phyloP scores from a whole-genome alignment of 2,329 filamentous ascomycete species.

The Ustilaginoidea virens region DNA sequence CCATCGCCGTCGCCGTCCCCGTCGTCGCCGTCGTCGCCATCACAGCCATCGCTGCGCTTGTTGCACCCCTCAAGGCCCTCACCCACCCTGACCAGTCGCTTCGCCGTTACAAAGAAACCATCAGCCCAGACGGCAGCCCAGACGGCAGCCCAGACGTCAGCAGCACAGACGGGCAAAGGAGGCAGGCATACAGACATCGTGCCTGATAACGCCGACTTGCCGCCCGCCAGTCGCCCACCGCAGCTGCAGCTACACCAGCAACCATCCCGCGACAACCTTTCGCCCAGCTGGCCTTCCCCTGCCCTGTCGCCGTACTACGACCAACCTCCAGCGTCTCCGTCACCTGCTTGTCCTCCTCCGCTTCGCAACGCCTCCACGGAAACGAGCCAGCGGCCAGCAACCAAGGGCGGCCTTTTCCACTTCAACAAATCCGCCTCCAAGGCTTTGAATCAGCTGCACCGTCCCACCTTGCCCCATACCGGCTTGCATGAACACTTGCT shows the following conservation, averaged over 20 bases:
- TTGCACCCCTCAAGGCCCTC: too few relatives aligned
- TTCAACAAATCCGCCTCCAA: conserved; percentile 31
- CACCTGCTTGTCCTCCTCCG: conserved; percentile 5
- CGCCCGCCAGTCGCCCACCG: conserved; percentile 6
- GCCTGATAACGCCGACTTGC: conserved; percentile 8
- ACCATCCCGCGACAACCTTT: conserved; percentile 9
- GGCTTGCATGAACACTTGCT: conserved; percentile 22
- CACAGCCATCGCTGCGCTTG: conserved; percentile 1
- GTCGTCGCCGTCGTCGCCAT: neutral
- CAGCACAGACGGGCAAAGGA: conserved; percentile 9
- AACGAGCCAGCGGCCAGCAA: conserved; percentile 14
- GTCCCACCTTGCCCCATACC: conserved; percentile 14
- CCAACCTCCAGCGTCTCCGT: conserved; percentile 1
- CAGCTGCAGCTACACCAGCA: conserved; percentile 11
- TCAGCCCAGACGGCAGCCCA: too few relatives aligned
- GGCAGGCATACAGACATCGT: conserved; percentile 4
- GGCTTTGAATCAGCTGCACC: conserved; percentile 19
- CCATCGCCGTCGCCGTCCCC: neutral
- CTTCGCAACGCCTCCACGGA: conserved; percentile 2
- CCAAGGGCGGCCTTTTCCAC: conserved; percentile 35
- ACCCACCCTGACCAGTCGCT: conserved; percentile 27
- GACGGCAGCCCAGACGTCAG: too few relatives aligned
- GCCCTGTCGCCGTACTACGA: conserved; percentile 10
- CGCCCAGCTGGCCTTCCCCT: conserved; percentile 9
- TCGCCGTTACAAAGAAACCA: conserved; percentile 18